phyloP scores from a whole-genome alignment of 768 basidiomycete genomes.

The Gautieria morchelliformis region DNA sequence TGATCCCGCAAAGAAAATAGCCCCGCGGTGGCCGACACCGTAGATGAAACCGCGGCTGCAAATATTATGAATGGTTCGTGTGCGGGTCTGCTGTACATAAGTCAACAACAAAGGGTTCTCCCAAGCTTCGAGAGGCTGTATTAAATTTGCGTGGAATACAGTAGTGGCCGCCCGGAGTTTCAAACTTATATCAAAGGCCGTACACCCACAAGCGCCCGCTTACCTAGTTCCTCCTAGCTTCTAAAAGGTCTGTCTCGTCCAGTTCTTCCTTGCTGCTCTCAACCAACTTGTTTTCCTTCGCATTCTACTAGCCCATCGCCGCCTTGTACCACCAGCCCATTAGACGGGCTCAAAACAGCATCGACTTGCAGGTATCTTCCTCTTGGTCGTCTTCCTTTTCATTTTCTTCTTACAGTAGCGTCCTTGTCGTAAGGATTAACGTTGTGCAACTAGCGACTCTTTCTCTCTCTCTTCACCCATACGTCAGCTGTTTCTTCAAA shows the following conservation, averaged over 20 bases:
- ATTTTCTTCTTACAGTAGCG: not conserved
- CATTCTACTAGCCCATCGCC: not conserved
- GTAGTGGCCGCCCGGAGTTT: not conserved
- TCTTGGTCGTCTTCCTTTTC: not conserved
- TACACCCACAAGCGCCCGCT: slow-evolving; percentile 6
- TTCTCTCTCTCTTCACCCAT: slow-evolving; percentile 3
- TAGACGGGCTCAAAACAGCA: slow-evolving; percentile 5
- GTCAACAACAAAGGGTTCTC: too few species aligned
- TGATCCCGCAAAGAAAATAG: too few species aligned
- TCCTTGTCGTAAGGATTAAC: slow-evolving; percentile 2
- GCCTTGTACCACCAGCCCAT: slow-evolving; percentile 6
- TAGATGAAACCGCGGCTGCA: too few species aligned
- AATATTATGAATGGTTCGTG: too few species aligned
- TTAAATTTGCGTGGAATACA: too few species aligned
- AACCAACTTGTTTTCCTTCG: not conserved
- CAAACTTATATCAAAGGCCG: slow-evolving; percentile 3
- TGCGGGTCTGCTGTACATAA: too few species aligned
- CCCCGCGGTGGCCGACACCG: too few species aligned
- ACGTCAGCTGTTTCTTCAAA: slow-evolving; percentile 1
- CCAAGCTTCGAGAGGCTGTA: too few species aligned
- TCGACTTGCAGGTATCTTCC: slow-evolving; percentile 1
- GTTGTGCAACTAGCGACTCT: slow-evolving; percentile 9
- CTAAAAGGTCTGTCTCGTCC: slow-evolving; percentile 3
- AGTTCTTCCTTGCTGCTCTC: not conserved
- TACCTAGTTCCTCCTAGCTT: slow-evolving; percentile 5